Evolutionary conservation across 805 yeast species (phyloP), one percentile per base, ranked within the genome.

Genomic region (Myxozyma geophila): DNA sequence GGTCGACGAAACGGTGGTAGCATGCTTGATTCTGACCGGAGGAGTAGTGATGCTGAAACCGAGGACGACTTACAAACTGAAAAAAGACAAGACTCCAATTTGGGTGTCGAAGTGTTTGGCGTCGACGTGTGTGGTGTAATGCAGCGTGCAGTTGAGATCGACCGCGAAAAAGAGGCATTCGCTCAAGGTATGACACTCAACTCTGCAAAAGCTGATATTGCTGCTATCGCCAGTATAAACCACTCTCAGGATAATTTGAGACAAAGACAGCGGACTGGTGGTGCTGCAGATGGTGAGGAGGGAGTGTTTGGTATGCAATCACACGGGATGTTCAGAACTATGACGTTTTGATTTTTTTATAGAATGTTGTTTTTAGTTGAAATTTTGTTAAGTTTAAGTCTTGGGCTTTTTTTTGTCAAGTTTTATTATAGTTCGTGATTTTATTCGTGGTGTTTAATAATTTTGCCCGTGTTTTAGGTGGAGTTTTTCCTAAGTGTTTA

Each of bases 101-200:
- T 47, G 36, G 43, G 46, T 37, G 77, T 80, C 54, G 85, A 84
- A 71, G 79, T 83, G 46, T 84, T 83, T 73, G 87, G 87, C 9
- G 85, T 84, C 54, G 87, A 84, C 71, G 77, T 84, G 40, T 81
- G 83, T 66, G 78, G 83, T 47, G 82, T 81, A 28, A 79, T 81
- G 5, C 74, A 78, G 62, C 73, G 84, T n/a, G 84, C 83, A 7
- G 59, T 65, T 47, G 47, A 64, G 55, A 58, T 64, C 36, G 52
- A 62, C 46, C 62, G 66, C 37, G 67, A 58, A 41, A 44, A 49
- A 46, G 41, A 47, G 40, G 52, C 43, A 8, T 19, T 51, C 41
- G 54, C n/a, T 2, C 54, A 51, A 51, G 54, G 44, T 15, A 10
- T 37, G n/a, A 12, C 54, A 6, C 33, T 51, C n/a, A 37, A 37